phyloP scores from a whole-genome alignment of 106 monocot genomes.

The Agapanthus africanus region DNA sequence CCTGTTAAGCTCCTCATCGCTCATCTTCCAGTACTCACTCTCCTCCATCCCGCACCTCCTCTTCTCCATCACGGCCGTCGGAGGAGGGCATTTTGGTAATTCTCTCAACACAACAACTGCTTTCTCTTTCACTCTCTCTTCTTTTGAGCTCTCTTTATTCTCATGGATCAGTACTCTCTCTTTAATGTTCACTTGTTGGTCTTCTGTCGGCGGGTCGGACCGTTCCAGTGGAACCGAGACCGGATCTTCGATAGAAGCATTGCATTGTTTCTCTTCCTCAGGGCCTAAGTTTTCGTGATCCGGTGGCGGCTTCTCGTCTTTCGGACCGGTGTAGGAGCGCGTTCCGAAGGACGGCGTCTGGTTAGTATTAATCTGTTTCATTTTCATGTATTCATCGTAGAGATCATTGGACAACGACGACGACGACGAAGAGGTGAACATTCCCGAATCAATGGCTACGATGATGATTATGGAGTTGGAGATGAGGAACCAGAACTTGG shows the following conservation, averaged over 20 bases:
- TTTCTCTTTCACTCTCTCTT: neutral
- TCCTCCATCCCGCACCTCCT: conserved; percentile 5
- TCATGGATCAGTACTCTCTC: neutral
- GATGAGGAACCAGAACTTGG: conserved; percentile 68
- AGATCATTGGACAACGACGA: neutral
- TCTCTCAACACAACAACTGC: neutral
- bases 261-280: no score
- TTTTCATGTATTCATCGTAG: conserved; percentile 26
- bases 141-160: neutral
- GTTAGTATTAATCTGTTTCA: no score
- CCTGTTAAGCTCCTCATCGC: no score
- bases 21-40: conserved; percentile 30
- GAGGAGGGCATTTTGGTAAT: no score
- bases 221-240: no score
- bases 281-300: no score
- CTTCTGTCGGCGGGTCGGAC: neutral
- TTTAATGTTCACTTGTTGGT: neutral
- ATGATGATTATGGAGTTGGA: no score
- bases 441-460: conserved; percentile 47
- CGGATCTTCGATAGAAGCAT: no score
- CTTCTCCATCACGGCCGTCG: conserved; percentile 8
- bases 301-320: neutral
- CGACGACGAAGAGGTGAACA: conserved; percentile 17
- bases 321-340: neutral
- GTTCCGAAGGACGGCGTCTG: conserved; percentile 2